phyloP scores from a whole-genome alignment of 177 flowering plant genomes.

The Vitis hybrid region DNA sequence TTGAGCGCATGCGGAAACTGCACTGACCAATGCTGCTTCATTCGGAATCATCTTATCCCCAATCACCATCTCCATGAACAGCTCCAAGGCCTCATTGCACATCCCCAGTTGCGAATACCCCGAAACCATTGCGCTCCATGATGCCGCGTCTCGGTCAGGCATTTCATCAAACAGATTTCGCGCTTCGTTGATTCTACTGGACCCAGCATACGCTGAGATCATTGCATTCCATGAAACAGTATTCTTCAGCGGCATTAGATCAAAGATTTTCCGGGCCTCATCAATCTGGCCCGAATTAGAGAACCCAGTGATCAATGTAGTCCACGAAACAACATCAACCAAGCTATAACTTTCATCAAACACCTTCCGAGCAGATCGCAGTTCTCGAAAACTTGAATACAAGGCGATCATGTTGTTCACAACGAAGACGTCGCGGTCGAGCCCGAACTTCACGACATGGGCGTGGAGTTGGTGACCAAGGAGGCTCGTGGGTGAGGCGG shows the following conservation, averaged over 20 bases:
- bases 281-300: slow-evolving; percentile 20
- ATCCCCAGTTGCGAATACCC: slow-evolving; percentile 26
- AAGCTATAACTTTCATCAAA: slow-evolving; percentile 14
- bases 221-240: slow-evolving; percentile 33
- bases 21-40: slow-evolving; percentile 18
- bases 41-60: slow-evolving; percentile 21
- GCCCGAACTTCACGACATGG: slow-evolving; percentile 20
- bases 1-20: slow-evolving; percentile 30
- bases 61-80: slow-evolving; percentile 19
- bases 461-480: slow-evolving; percentile 19
- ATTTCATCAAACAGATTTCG: slow-evolving; percentile 22
- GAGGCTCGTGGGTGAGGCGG: neutral
- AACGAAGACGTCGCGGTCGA: slow-evolving; percentile 22
- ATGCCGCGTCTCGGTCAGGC: slow-evolving; percentile 24
- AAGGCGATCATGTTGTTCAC: slow-evolving; percentile 22
- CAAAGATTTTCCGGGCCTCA: slow-evolving; percentile 22
- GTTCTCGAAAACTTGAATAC: slow-evolving; percentile 18
- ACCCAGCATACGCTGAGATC: slow-evolving; percentile 24
- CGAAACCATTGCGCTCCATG: slow-evolving; percentile 34
- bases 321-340: slow-evolving; percentile 37
- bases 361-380: slow-evolving; percentile 15
- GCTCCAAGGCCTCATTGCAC: slow-evolving; percentile 19
- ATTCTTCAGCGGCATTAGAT: slow-evolving; percentile 28
- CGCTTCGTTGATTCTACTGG: slow-evolving; percentile 18
- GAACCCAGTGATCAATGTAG: slow-evolving; percentile 29